Conservation (phyloP, 2,329 filamentous ascomycete species). For the Cercospora sp. region DNA sequence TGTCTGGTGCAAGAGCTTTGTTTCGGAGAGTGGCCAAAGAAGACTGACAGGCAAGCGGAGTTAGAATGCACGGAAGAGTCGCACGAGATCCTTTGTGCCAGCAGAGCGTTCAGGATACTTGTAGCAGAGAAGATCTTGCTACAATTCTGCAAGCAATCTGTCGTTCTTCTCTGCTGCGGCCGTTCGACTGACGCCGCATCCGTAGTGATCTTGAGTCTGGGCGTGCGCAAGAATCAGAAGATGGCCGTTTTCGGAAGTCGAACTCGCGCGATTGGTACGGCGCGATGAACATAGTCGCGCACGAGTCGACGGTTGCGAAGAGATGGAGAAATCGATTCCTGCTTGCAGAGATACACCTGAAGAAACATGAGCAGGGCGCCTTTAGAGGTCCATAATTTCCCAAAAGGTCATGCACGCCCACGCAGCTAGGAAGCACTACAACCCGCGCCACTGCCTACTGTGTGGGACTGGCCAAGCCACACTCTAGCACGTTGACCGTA, state of each 20-base stretch:
- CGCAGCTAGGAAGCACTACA: conserved; percentile 33
- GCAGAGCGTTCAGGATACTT: conserved; percentile 35
- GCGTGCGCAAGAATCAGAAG: conserved; percentile 33
- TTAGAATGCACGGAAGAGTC: conserved; percentile 35
- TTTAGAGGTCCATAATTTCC: conserved; percentile 33
- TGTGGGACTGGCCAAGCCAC: conserved; percentile 35
- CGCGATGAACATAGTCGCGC: conserved; percentile 26
- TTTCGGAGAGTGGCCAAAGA: conserved; percentile 34
- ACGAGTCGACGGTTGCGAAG: conserved; percentile 14
- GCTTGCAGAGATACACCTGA: conserved; percentile 29
- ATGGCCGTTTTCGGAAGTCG: conserved; percentile 38
- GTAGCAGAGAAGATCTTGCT: conserved; percentile 29
- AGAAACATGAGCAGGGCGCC: conserved; percentile 28
- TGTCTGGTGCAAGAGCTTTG: conserved; percentile 35
- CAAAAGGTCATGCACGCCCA: conserved; percentile 33
- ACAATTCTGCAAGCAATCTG: background rate
- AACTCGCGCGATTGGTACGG: conserved; percentile 26
- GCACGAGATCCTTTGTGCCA: conserved; percentile 41
- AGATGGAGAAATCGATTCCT: conserved; percentile 29
- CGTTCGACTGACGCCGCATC: conserved; percentile 38
- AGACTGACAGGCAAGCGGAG: conserved; percentile 32
- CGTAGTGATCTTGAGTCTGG: conserved; percentile 37
- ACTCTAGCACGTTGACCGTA: conserved; percentile 29
- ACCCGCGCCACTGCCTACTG: conserved; percentile 37
- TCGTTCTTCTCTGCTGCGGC: conserved; percentile 31